Conservation (phyloP, 1,284 basidiomycete genomes). For the Fomitiporia mediterranea region DNA sequence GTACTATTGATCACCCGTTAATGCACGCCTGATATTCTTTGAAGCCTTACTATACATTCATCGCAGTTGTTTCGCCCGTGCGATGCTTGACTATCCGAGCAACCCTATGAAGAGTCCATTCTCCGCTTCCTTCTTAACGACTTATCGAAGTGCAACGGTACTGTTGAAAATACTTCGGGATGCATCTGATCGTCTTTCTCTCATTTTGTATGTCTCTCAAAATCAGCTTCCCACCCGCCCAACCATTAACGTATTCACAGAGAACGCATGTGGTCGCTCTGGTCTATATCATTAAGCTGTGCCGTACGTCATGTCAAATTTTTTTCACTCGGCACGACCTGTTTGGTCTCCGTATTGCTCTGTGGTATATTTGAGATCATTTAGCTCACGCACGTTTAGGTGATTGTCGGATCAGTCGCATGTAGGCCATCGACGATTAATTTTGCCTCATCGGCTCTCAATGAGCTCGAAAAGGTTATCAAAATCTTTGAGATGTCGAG, state of each 20-base stretch:
- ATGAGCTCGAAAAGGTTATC: constrained; percentile 22
- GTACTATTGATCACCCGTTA: too few species aligned
- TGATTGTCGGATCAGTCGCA: constrained; percentile 22
- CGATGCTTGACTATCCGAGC: constrained; percentile 19
- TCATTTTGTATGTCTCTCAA: background rate
- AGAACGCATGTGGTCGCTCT: constrained; percentile 2
- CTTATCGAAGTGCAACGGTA: constrained; percentile 2
- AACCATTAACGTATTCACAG: background rate
- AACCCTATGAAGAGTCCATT: constrained; percentile 16
- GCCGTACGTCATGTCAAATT: constrained; percentile 4
- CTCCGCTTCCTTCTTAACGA: constrained; percentile 13
- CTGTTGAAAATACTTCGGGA: background rate
- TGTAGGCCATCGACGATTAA: constrained; percentile 18
- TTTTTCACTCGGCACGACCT: background rate
- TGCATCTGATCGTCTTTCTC: background rate
- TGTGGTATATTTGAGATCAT: background rate
- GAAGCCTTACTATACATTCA: constrained; percentile 22
- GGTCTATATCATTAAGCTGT: constrained; percentile 6
- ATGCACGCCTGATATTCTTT: too few species aligned
- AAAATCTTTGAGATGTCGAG: constrained; percentile 19
- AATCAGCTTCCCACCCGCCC: background rate
- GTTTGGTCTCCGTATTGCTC: background rate
- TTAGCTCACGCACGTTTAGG: constrained; percentile 11
- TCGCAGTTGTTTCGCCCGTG: constrained; percentile 23
- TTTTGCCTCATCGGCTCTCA: constrained; percentile 21